Evolutionary conservation across 768 basidiomycete genomes (phyloP).

Genomic region (Amanita rubescens): DNA sequence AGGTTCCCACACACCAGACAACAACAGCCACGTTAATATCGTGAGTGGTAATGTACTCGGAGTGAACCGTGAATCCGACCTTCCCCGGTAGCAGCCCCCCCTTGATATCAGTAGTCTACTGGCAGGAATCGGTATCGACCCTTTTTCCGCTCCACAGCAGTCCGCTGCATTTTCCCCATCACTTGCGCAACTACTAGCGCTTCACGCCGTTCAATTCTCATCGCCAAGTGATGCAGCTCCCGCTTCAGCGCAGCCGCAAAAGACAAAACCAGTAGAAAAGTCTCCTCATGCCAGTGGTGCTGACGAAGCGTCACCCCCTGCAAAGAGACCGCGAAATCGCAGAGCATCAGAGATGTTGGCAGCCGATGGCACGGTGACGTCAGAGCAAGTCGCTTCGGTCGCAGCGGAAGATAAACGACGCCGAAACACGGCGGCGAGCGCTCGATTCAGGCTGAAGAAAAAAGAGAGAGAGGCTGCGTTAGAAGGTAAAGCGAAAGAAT

Average conservation of each 20-base stretch:
- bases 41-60: too few relatives aligned
- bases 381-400: slow-evolving; percentile 25
- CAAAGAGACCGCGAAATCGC: slow-evolving; percentile 53
- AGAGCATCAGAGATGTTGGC: slow-evolving; percentile 34
- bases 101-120: slow-evolving; percentile 35
- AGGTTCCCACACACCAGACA: slow-evolving; percentile 32
- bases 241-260: background rate
- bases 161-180: slow-evolving; percentile 38
- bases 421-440: slow-evolving; percentile 87
- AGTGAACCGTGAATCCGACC: too few relatives aligned
- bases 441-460: slow-evolving; percentile 92
- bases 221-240: slow-evolving; percentile 17
- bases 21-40: slow-evolving; percentile 38
- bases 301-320: slow-evolving; percentile 28
- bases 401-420: slow-evolving; percentile 87
- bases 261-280: background rate
- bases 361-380: slow-evolving; percentile 18
- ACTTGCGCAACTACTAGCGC: slow-evolving; percentile 63
- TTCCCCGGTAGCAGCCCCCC: slow-evolving; percentile 41
- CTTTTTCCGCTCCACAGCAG: slow-evolving; percentile 21
- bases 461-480: slow-evolving; percentile 91
- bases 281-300: background rate
- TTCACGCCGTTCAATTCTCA: slow-evolving; percentile 21
- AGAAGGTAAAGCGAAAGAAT: slow-evolving; percentile 78
- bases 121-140: slow-evolving; percentile 36